These are phyloP conservation scores for Cylindricascospora bacillispora DNA, from an alignment of 1,139 yeast species.

Conservation along the genomic window DNA sequence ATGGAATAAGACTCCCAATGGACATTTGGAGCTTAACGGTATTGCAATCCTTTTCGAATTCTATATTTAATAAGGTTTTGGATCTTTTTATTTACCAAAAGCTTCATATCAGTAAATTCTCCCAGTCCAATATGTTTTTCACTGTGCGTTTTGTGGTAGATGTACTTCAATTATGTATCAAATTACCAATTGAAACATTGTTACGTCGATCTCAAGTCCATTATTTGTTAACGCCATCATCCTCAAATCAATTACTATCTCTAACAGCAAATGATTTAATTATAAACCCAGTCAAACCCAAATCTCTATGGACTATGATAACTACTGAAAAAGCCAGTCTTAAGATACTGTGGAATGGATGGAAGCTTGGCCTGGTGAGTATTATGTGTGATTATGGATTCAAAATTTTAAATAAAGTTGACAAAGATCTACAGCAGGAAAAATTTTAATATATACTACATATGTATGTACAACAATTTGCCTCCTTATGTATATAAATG, in stretches of 20 bases:
- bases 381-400: slow-evolving; percentile 79
- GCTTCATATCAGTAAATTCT: slow-evolving; percentile 57
- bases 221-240: slow-evolving; percentile 31
- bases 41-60: slow-evolving; percentile 40
- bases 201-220: slow-evolving; percentile 72
- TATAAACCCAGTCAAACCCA: slow-evolving; percentile 40
- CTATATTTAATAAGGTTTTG: slow-evolving; percentile 49
- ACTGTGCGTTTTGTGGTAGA: slow-evolving; percentile 40
- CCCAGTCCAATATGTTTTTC: slow-evolving; percentile 51
- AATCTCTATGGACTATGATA: slow-evolving; percentile 37
- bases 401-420: slow-evolving; percentile 43
- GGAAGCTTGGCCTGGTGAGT: slow-evolving; percentile 78
- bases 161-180: slow-evolving; percentile 54
- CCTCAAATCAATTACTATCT: slow-evolving; percentile 13
- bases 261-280: slow-evolving; percentile 33
- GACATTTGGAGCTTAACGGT: slow-evolving; percentile 22
- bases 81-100: slow-evolving; percentile 58
- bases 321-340: slow-evolving; percentile 28
- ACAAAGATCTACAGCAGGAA: slow-evolving; percentile 31
- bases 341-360: slow-evolving; percentile 68
- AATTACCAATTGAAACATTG: slow-evolving; percentile 79
- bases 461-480: not conserved
- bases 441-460: slow-evolving; percentile 17
- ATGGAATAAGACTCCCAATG: slow-evolving; percentile 20
- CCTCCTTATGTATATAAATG: not conserved